Percentiles rank a stretch among this genome's conserved stretches.
These are phyloP conservation scores for Lomentospora prolificans DNA, from an alignment of 2,329 filamentous ascomycete genomes.

Conservation along the genomic window DNA sequence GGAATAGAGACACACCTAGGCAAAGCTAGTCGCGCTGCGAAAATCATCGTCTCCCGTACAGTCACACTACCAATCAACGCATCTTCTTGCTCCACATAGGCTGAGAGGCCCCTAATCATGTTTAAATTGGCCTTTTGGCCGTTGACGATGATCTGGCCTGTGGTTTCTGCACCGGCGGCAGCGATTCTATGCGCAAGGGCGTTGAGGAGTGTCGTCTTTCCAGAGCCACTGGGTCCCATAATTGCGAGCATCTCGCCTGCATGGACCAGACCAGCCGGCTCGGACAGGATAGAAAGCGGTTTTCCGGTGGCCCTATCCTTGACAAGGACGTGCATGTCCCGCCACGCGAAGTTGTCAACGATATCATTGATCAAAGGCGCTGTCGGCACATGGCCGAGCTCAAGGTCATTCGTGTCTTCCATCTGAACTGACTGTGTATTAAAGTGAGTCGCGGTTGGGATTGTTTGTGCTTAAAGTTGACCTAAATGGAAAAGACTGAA, in stretches of 20 bases:
- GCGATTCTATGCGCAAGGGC: constrained; percentile 55
- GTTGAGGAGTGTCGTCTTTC: constrained; percentile 80
- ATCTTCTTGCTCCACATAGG: constrained; percentile 82
- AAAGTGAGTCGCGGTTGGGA: background rate
- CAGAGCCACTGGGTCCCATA: constrained; percentile 66
- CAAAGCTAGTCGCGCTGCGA: constrained; percentile 61
- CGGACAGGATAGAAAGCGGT: constrained; percentile 12
- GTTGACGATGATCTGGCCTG: constrained; percentile 50
- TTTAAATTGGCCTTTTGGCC: constrained; percentile 39
- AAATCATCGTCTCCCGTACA: constrained; percentile 68
- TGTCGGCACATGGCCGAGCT: constrained; percentile 13
- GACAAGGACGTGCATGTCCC: constrained; percentile 55
- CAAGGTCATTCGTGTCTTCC: constrained; percentile 12
- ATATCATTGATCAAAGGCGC: constrained; percentile 49
- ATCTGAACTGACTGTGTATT: constrained; percentile 12
- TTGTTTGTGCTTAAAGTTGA: background rate
- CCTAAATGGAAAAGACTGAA: background rate
- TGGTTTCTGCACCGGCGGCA: constrained; percentile 30
- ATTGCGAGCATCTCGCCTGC: constrained; percentile 64
- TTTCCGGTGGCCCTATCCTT: constrained; percentile 4
- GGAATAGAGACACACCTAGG: constrained; percentile 29
- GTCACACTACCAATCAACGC: constrained; percentile 73
- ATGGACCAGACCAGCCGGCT: constrained; percentile 12
- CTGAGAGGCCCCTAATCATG: constrained; percentile 54
- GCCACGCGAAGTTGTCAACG: constrained; percentile 57